Base-by-base conservation (phyloP, 2,329 filamentous ascomycete species). In the Scleromitrula shiraiana region DNA sequence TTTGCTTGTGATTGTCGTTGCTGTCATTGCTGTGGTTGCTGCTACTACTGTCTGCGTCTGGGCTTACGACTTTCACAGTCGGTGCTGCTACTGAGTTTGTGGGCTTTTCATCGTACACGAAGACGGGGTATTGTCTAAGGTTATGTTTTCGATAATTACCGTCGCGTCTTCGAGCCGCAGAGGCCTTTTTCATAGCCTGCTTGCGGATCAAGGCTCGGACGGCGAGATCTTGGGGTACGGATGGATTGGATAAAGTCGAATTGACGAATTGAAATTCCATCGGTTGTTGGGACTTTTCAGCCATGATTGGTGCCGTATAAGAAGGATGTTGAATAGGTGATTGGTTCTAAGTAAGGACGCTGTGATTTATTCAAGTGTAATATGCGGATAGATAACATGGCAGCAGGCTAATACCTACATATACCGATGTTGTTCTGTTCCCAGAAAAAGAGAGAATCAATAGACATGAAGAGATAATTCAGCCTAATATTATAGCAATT, bases 181-280 rank as follows among this genome's bases (percentile, higher is more conserved):
- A 64, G 4, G 63, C 62, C 48, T 65, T 65, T 46, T 61, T 64
- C 66, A 68, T 68, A 10, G 66, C 66, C 51, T 67, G 65, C 51
- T 64, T 65, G 5, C 66, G 58, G 23, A 68, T 68, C 19, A 64
- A 38, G 14, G 53, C 50, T 29, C 59, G 55, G 23, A 57, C 53
- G n/a, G 41, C 32, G 10, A 56, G 43, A 41, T 56, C 54, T 39
- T 55, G 53, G n/a, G 53, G 55, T 5, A 56, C 49, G 4, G 46
- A 46, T 6, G 58, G 56, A 27, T 50, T 50, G n/a, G 48, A 33
- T 29, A 59, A 39, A 2, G 58, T 58, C 23, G 56, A 59, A 41
- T 61, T 59, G 50, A 59, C 53, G 49, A 61, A 59, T 42, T 59
- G 57, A 35, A 59, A 59, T 39, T 57, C 56, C 23, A 44, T 36